Base-by-base conservation (phyloP, 2,329 filamentous ascomycete species). In the Microdochium nivale region DNA sequence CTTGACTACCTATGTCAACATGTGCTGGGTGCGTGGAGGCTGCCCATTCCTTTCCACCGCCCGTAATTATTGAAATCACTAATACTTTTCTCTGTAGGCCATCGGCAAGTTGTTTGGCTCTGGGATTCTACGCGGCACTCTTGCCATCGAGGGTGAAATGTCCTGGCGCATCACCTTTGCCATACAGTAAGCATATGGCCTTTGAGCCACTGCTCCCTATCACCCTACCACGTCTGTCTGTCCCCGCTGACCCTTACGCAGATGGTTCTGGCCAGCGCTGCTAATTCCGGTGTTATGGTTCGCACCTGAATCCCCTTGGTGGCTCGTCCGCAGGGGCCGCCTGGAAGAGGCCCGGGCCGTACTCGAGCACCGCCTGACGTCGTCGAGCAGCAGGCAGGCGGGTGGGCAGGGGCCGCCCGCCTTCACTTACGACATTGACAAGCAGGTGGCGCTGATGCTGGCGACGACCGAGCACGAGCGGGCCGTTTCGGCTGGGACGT, bases 1-100 rank as follows among this genome's bases (percentile, higher is more conserved):
- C 44, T 67, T 81, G 2, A 80, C 77, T 0, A 76, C 74, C 0
- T 79, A 75, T 50, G 75, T 77, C 59, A 81, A 81, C 55, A 70
- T 80, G 62, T 80, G 77, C 56, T 81, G 77, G 74, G 75, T 78
- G n/a, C n/a, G n/a, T n/a, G n/a, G n/a, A n/a, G n/a, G n/a, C n/a
- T n/a, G n/a, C n/a, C n/a, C n/a, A 2, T 74, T 79, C 47, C 11
- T 9, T 14, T 9, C 11, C 33, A 4, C 33, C 4, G 11, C 33
- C 33, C 16, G 33, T 7, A 14, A 37, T 37, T 37, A 8, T 37
- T n/a, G n/a, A n/a, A n/a, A n/a, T n/a, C n/a, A n/a, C n/a, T n/a
- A 37, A 19, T 19, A 37, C 16, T 4, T 5, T 37, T 19, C 33
- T 30, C 27, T 11, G n/a, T 30, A 37, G 33, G 33, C 33, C 33